Conservation (phyloP, 176 grass and related monocot genomes). For the Carex parvula region DNA sequence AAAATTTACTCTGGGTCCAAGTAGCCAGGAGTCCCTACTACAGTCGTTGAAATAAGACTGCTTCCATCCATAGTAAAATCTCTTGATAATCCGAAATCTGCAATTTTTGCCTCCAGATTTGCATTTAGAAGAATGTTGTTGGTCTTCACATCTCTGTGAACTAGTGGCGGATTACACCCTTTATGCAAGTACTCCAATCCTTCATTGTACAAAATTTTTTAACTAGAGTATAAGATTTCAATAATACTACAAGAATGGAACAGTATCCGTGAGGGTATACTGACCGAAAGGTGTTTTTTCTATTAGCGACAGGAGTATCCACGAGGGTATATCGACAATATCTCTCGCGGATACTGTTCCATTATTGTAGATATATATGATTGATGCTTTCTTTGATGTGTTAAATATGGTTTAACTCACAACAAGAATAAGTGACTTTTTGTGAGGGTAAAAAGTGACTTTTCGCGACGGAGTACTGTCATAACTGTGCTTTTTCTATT, state of each 20-base stretch:
- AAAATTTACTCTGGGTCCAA: conserved; percentile 48
- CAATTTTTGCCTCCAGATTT: conserved; percentile 42
- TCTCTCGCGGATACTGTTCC: no score
- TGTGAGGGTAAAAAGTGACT: no score
- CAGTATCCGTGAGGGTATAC: no score
- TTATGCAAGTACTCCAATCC: conserved; percentile 55
- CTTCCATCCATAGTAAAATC: conserved; percentile 23
- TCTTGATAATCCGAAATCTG: conserved; percentile 53
- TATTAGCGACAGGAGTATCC: no score
- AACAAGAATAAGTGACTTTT: no score
- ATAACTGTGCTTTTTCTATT: no score
- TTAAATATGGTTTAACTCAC: not conserved
- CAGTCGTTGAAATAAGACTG: conserved; percentile 12
- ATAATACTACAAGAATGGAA: not conserved
- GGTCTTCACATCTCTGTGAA: conserved; percentile 54
- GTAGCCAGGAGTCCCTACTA: conserved; percentile 42
- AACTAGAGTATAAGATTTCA: not conserved
- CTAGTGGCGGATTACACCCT: conserved; percentile 26
- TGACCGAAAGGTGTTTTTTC: no score
- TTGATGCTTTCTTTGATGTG: no score
- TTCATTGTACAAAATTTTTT: not conserved
- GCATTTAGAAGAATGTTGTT: conserved; percentile 46
- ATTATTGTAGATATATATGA: no score
- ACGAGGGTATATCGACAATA: no score
- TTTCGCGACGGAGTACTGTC: no score